Evolutionary conservation across 129 eudicot species (phyloP), one percentile per base, ranked within the genome.

Genomic region (Erigeron canadensis): DNA sequence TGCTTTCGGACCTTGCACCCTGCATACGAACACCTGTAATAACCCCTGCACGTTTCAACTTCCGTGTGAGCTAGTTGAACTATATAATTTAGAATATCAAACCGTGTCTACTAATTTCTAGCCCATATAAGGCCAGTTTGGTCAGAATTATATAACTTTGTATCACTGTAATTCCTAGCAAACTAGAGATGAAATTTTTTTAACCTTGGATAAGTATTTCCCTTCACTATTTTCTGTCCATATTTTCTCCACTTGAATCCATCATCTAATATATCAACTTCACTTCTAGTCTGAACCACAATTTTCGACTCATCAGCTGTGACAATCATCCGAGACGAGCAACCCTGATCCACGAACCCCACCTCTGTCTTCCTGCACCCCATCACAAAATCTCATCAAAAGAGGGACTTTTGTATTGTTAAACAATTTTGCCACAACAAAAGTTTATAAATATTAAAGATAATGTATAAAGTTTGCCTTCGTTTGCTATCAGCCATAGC

Each of bases 1-100:
- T 94, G 98, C 67, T 94, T 94, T n/a, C 98, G 91, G 17, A 94
- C 98, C 71, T 87, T 89, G 82, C 98, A 94, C 37, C 95, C 96
- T 9, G 72, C 54, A n/a, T 77, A 81, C 3, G 98, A 84, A 71
- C 98, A 94, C 73, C 75, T 82, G 70, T 94, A 94, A 74, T 89
- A 94, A 78, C 96, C 86, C 95, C 98, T 94, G 84, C 65, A 85
- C 18, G 16, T 4, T 57, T 22, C 34, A 56, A 50, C 38, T 38
- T 15, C 6, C 39, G 21, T 48, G 56, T 45, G 3, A 76, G 74
- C 44, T 38, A 51, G 13, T 28, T 46, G 59, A 72, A 23, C 43
- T 41, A 72, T 8, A 23, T 5, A 13, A 6, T 47, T 47, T 2
- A 10, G 51, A 46, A 46, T 15, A 45, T 15, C 50, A 45, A 8